Percentiles rank a stretch among this genome's conserved stretches.
Evolutionary conservation across 345 rosid species (phyloP).

Genomic region (Chamaenerion angustifolium): DNA sequence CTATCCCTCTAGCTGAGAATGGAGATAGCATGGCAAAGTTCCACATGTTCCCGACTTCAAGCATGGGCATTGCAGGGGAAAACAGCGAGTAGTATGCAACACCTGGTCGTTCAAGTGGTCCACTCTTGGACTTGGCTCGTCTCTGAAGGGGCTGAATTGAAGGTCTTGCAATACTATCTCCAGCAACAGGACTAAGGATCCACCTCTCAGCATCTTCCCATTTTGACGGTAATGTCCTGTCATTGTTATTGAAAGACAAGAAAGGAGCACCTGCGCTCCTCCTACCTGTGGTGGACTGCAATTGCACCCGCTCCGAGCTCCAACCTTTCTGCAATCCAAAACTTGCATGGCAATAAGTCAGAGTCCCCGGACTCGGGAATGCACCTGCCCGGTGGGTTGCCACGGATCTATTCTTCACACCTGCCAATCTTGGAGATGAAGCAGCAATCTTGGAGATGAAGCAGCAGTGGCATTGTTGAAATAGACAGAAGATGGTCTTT

Average conservation of each 20-base stretch:
- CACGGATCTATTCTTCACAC: constrained; percentile 34
- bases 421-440: constrained; percentile 51
- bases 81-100: constrained; percentile 51
- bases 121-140: constrained; percentile 89
- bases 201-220: constrained; percentile 99
- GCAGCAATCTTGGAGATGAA: no score
- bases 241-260: constrained; percentile 46
- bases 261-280: constrained; percentile 35
- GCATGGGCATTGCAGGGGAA: constrained; percentile 61
- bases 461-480: constrained; percentile 39
- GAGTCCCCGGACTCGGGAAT: constrained; percentile 88
- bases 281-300: constrained; percentile 42
- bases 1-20: constrained; percentile 56
- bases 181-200: constrained; percentile 83
- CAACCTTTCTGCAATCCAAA: constrained; percentile 84
- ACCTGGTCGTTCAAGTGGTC: constrained; percentile 95
- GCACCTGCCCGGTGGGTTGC: constrained; percentile 39
- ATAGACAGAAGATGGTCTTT: constrained; percentile 69
- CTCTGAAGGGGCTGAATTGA: constrained; percentile 40
- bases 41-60: constrained; percentile 37
- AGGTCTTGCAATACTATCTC: constrained; percentile 39
- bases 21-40: constrained; percentile 53
- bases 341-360: constrained; percentile 36
- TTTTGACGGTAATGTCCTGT: constrained; percentile 79
- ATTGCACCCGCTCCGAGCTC: constrained; percentile 84